phyloP scores from a whole-genome alignment of 768 basidiomycete genomes.

The Suillus plorans region DNA sequence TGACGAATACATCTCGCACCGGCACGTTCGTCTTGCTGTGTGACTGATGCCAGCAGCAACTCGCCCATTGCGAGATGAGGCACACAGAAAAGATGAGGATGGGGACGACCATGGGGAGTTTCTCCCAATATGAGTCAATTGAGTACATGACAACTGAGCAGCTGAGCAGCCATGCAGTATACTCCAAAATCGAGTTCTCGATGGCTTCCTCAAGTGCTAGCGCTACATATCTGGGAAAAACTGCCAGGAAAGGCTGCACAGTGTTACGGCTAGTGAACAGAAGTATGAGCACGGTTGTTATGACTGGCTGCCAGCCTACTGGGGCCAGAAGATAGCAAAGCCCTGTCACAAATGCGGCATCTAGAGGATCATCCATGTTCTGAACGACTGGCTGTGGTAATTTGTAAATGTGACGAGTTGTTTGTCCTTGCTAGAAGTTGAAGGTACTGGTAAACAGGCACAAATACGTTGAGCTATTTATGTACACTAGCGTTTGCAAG shows the following conservation, averaged over 20 bases:
- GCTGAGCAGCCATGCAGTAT: neutral
- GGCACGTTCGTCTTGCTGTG: neutral
- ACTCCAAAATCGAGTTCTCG: neutral
- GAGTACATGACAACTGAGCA: neutral
- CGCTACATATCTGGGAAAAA: neutral
- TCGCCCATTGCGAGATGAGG: neutral
- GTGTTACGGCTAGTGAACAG: neutral
- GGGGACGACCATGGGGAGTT: neutral
- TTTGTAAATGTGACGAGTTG: neutral
- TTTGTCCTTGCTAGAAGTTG: constrained; percentile 1
- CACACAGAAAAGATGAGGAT: neutral
- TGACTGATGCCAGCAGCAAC: too few relatives aligned
- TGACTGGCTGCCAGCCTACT: neutral
- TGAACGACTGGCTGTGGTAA: neutral
- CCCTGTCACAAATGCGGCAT: neutral
- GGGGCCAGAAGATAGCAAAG: neutral
- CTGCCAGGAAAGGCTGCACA: neutral
- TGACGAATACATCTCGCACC: neutral
- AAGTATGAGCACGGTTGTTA: neutral
- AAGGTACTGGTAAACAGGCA: neutral
- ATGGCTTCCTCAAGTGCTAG: neutral
- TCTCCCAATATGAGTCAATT: neutral
- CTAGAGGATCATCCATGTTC: neutral
- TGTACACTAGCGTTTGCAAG: neutral
- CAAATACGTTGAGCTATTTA: neutral